A percentile compares a stretch with the other conserved stretches of the same genome.
Conservation (phyloP, 2,329 filamentous ascomycete genomes). For the Colletotrichum cuscutae region DNA sequence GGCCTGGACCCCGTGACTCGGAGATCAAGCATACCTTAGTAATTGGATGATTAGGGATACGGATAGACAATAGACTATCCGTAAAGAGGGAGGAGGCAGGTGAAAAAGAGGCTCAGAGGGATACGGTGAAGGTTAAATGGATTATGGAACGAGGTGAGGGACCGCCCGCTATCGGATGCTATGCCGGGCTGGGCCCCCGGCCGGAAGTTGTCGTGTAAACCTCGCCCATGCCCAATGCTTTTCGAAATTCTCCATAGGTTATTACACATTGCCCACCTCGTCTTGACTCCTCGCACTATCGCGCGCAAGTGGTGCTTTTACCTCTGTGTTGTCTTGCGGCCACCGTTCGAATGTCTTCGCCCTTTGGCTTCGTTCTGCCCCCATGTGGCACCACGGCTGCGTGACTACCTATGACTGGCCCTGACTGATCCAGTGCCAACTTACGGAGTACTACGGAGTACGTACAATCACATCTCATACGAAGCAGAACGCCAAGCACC, state of each 20-base stretch:
- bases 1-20: slow-evolving; percentile 9
- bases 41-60: not conserved
- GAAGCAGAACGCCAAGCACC: not conserved
- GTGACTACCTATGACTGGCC: slow-evolving; percentile 6
- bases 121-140: slow-evolving; percentile 10
- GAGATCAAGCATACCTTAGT: not conserved
- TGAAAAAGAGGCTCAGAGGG: not conserved
- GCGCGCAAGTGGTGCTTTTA: not conserved
- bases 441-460: not conserved
- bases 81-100: not conserved
- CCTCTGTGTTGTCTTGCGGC: slow-evolving; percentile 10
- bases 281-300: not conserved
- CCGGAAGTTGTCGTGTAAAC: not conserved
- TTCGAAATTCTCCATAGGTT: not conserved
- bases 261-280: slow-evolving; percentile 2
- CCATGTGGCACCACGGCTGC: slow-evolving; percentile 24
- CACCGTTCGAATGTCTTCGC: slow-evolving; percentile 8
- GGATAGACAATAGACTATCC: too few relatives aligned
- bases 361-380: slow-evolving; percentile 13
- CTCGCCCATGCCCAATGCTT: slow-evolving; percentile 1
- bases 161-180: slow-evolving; percentile 7
- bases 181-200: not conserved
- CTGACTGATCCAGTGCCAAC: slow-evolving; percentile 8
- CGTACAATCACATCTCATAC: not conserved
- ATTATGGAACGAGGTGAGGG: slow-evolving; percentile 2